Base-by-base conservation (phyloP, 139 green algal species). In the Chlamydomonas eustigma region DNA sequence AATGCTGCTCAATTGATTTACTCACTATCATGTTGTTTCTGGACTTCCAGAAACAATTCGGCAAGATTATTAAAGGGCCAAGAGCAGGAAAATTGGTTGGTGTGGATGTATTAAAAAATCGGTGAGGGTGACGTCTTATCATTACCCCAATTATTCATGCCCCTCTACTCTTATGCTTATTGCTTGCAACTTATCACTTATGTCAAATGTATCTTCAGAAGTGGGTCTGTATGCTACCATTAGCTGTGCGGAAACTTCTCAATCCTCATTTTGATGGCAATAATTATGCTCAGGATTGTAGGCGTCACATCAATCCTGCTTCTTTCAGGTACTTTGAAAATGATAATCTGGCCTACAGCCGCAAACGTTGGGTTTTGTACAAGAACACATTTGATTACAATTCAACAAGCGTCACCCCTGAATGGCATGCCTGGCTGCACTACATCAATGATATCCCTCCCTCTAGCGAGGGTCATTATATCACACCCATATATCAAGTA, bases 341-440 rank as follows among this genome's bases (percentile, higher is more conserved):
- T 74, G 51, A 85, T 37, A 58, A 39, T 32, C 33, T 70, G 1
- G 6, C 5, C 18, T 89, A 86, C 44, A 78, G 30, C 75, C 85
- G 85, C 35, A 83, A 84, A 71, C 77, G 85, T 39, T 89, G 81
- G 81, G 81, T 89, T 18, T 39, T 87, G 50, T 80, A 87, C 71
- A 70, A 76, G 37, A 64, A 71, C 34, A 72, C 63, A 22, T 72
- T 73, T 33, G 32, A 78, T 64, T 82, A 84, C 82, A 84, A 77
- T 75, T 76, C 82, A 33, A 81, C 85, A 36, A 52, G 12, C 4
- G 65, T 89, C 2, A 77, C 81, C 1, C 72, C 85, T 31, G 85
- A 89, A 66, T 89, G 85, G 85, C 85, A 89, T 39, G 85, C 79
- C 37, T 89, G 85, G 84, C 25, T 89, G 18, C 84, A 89, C 75